Percentiles rank a stretch among this genome's conserved stretches.
phyloP scores from a whole-genome alignment of 495 filamentous ascomycete species.

The Venustampulla echinocandica region DNA sequence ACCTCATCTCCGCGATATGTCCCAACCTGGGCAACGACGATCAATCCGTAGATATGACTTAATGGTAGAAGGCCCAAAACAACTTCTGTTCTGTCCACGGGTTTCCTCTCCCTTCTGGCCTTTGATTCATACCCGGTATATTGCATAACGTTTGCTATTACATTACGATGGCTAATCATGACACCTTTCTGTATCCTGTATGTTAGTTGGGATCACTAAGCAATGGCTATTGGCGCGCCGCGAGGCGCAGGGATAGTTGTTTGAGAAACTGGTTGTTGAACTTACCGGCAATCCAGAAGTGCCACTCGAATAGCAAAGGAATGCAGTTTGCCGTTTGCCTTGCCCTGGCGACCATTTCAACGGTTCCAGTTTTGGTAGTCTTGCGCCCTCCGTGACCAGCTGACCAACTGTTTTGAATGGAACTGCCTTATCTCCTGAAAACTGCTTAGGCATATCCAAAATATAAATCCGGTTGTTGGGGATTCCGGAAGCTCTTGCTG shows the following conservation, averaged over 20 bases:
- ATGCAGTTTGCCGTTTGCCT: constrained; percentile 66
- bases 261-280: constrained; percentile 34
- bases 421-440: constrained; percentile 36
- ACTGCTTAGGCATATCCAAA: constrained; percentile 52
- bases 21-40: constrained; percentile 62
- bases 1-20: constrained; percentile 69
- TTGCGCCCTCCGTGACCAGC: constrained; percentile 55
- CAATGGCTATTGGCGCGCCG: neutral
- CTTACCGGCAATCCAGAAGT: constrained; percentile 68
- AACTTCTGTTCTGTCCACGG: constrained; percentile 41
- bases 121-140: constrained; percentile 45
- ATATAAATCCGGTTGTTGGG: constrained; percentile 67
- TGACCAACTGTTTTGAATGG: constrained; percentile 66
- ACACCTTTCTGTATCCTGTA: constrained; percentile 70
- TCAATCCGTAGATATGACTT: constrained; percentile 79
- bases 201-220: neutral
- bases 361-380: constrained; percentile 52
- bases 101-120: constrained; percentile 24
- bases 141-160: constrained; percentile 77
- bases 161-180: constrained; percentile 84
- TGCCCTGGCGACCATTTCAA: constrained; percentile 67
- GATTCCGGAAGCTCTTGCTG: constrained; percentile 57
- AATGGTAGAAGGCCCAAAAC: constrained; percentile 69
- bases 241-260: constrained; percentile 2
- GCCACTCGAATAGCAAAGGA: constrained; percentile 83